These are phyloP conservation scores for Ustilago tritici DNA, from an alignment of 1,284 basidiomycete species.

Conservation along the genomic window DNA sequence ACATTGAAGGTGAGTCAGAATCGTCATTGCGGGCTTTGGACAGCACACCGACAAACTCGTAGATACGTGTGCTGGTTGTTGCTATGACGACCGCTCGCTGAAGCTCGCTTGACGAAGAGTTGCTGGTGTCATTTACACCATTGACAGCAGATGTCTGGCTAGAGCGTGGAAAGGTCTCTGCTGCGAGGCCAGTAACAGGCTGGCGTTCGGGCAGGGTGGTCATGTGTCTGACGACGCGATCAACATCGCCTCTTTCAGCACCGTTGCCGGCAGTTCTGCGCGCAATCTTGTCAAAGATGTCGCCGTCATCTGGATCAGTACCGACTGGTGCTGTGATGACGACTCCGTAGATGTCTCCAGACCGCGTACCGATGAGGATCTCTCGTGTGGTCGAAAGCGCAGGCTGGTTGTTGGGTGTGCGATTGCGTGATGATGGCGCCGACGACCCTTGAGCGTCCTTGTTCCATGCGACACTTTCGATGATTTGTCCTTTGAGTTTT, in stretches of 20 bases:
- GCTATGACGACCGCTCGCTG: constrained; percentile 75
- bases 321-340: constrained; percentile 76
- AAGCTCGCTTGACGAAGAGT: constrained; percentile 17
- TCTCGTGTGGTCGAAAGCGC: constrained; percentile 75
- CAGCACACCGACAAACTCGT: constrained; percentile 83
- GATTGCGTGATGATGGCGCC: constrained; percentile 14
- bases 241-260: constrained; percentile 52
- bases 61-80: constrained; percentile 88
- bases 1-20: constrained; percentile 72
- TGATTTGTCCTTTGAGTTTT: constrained; percentile 81
- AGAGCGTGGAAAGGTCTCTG: constrained; percentile 41
- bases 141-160: constrained; percentile 5
- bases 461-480: constrained; percentile 95
- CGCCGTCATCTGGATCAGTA: constrained; percentile 71
- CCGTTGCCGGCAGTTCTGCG: constrained; percentile 58
- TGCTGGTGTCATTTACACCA: background rate
- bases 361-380: constrained; percentile 83
- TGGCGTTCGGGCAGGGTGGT: constrained; percentile 61
- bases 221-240: constrained; percentile 56
- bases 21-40: constrained; percentile 74
- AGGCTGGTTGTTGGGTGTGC: constrained; percentile 11
- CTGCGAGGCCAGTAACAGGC: constrained; percentile 58
- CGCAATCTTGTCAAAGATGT: constrained; percentile 67
- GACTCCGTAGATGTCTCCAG: constrained; percentile 70
- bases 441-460: constrained; percentile 9